A percentile compares a stretch with the other conserved stretches of the same genome.
Evolutionary conservation across 352 stramenopile genomes (phyloP).

Genomic region (Phytophthora vignae): DNA sequence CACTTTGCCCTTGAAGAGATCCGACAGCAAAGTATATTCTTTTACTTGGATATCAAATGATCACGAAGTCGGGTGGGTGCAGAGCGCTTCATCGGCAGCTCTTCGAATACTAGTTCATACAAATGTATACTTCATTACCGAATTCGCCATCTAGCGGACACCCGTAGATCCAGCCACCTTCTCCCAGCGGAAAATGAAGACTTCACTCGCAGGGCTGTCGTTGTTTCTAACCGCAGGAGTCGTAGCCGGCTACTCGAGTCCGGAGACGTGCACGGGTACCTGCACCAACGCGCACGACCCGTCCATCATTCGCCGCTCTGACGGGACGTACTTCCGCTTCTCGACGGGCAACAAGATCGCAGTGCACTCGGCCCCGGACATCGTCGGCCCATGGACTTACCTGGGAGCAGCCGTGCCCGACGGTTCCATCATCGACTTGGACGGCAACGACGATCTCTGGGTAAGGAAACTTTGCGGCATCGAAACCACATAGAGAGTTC

Average conservation of each 20-base stretch:
- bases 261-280: slow-evolving; percentile 30
- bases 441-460: slow-evolving; percentile 58
- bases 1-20: background rate
- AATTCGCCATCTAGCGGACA: slow-evolving; percentile 13
- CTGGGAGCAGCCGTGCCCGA: slow-evolving; percentile 47
- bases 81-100: too few species aligned
- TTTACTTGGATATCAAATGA: slow-evolving; percentile 29
- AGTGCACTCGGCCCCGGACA: slow-evolving; percentile 50
- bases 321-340: slow-evolving; percentile 69
- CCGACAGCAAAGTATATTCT: background rate
- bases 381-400: slow-evolving; percentile 57
- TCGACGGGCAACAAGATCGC: slow-evolving; percentile 61
- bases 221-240: slow-evolving; percentile 20
- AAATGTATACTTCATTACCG: slow-evolving; percentile 6
- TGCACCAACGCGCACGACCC: slow-evolving; percentile 60
- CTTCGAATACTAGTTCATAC: too few species aligned
- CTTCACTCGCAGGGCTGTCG: slow-evolving; percentile 7
- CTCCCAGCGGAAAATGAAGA: slow-evolving; percentile 11
- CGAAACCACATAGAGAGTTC: background rate
- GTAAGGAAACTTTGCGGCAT: slow-evolving; percentile 9
- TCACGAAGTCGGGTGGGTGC: background rate
- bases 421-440: slow-evolving; percentile 53
- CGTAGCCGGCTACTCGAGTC: slow-evolving; percentile 31
- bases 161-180: background rate
- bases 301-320: slow-evolving; percentile 53